Evolutionary conservation across 2,329 filamentous ascomycete genomes (phyloP), one percentile per base, ranked within the genome.

Genomic region (Xylogone sp.): DNA sequence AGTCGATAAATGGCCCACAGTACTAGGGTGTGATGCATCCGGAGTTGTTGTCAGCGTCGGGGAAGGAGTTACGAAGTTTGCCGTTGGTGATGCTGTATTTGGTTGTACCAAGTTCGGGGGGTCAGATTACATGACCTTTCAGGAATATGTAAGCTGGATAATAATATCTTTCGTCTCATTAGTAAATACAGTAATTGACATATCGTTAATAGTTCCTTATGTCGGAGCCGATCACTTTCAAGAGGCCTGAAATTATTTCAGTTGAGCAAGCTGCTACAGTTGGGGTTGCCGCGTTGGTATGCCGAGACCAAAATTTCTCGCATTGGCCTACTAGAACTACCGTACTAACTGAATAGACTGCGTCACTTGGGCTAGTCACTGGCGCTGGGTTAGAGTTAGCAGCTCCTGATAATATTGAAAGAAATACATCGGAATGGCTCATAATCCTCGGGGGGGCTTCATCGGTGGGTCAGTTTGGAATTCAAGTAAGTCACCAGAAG

Each of bases 11-110:
- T 71, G 64, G 61, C 70, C 70, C 1, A 68, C 68, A 2, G 62
- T 73, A 13, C 56, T 72, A 0, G 70, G 70, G 13, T 71, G 68
- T 43, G 70, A 72, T 44, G 68, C 62, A 9, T 62, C 61, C 2
- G 70, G 67, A 6, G 46, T 65, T 4, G 68, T 71, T 2, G 48
- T 66, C 19, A 64, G 66, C 13, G 52, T 61, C 18, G 69, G 68
- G 0, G 48, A 58, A 1, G 60, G 58, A 16, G 65, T 66, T 39
- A 55, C 48, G 5, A 68, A 60, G 48, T 60, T 73, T 46, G 61
- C 62, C 20, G 48, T 49, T 3, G 69, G 69, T 1, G 69, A 72
- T 56, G 60, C 57, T 18, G 59, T 70, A 34, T 72, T 65, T 52
- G 67, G 68, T 2, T 69, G 67, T 51, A 65, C 65, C 1, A 62